Conservation (phyloP, 2,329 filamentous ascomycete species). For the Penicillium italicum region DNA sequence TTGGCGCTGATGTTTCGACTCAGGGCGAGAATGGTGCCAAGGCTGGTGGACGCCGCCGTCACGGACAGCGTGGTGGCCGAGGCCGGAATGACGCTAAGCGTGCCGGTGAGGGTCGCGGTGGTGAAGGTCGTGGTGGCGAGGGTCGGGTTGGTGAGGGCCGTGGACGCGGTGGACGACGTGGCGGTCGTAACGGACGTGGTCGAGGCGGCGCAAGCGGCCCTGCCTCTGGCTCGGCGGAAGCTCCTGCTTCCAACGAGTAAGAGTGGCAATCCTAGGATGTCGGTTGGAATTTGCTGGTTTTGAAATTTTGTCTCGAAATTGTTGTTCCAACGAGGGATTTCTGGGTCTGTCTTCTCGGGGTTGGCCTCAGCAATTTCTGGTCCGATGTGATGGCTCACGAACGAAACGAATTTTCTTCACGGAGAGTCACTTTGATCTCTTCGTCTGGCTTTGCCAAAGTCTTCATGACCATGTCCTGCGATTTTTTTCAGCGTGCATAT, state of each 20-base stretch:
- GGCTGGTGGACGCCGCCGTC: constrained; percentile 34
- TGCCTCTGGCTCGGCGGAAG: constrained; percentile 10
- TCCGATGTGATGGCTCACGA: constrained; percentile 38
- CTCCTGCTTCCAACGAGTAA: constrained; percentile 14
- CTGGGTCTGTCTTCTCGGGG: constrained; percentile 11
- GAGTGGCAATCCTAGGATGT: constrained; percentile 2
- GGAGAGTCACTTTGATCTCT: constrained; percentile 14
- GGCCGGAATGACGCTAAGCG: constrained; percentile 36
- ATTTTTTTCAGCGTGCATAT: constrained; percentile 40
- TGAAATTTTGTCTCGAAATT: neutral
- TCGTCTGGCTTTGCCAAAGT: constrained; percentile 22
- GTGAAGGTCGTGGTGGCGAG: constrained; percentile 25
- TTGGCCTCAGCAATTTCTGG: constrained; percentile 8
- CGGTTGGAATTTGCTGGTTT: neutral
- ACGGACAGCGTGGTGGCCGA: constrained; percentile 30
- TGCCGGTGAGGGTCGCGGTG: neutral
- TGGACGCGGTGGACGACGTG: constrained; percentile 31
- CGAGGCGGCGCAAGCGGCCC: constrained; percentile 29
- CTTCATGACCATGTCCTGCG: constrained; percentile 30
- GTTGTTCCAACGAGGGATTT: constrained; percentile 3
- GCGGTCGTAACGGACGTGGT: constrained; percentile 18
- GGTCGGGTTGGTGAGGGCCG: constrained; percentile 33
- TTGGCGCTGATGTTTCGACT: constrained; percentile 46
- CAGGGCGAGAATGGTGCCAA: constrained; percentile 40
- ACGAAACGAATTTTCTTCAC: constrained; percentile 35